Conservation (phyloP, 2,329 filamentous ascomycete genomes). For the Beauveria medogensis region DNA sequence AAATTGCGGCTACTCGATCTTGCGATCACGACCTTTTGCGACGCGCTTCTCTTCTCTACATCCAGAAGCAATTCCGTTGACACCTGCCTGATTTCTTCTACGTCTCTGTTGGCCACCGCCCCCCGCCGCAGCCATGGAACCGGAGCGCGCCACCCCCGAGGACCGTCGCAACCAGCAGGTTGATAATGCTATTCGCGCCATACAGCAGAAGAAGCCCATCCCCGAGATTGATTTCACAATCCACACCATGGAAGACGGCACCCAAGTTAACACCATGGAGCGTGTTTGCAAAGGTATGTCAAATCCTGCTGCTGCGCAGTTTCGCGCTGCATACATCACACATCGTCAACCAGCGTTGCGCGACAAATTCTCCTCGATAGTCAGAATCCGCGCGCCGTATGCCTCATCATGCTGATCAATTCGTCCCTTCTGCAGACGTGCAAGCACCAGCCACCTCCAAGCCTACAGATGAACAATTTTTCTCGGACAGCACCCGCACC, state of each 20-base stretch:
- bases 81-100: not conserved
- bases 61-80: not conserved
- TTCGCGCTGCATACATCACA: not conserved
- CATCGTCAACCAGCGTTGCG: not conserved
- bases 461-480: slow-evolving; percentile 91
- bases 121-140: slow-evolving; percentile 37
- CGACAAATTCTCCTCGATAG: not conserved
- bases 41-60: not conserved
- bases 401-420: not conserved
- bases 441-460: slow-evolving; percentile 93
- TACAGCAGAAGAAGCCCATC: slow-evolving; percentile 88
- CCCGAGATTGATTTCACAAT: slow-evolving; percentile 98
- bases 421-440: slow-evolving; percentile 58
- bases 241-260: slow-evolving; percentile 96
- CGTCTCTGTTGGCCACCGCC: not conserved
- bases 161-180: slow-evolving; percentile 54
- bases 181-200: slow-evolving; percentile 85
- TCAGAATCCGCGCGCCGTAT: not conserved
- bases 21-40: not conserved
- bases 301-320: not conserved
- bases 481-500: slow-evolving; percentile 71
- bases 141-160: slow-evolving; percentile 32
- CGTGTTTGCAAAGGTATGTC: slow-evolving; percentile 92
- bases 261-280: slow-evolving; percentile 89
- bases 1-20: not conserved